Percentiles rank a stretch among this genome's conserved stretches.
These are phyloP conservation scores for Salix arbutifolia DNA, from an alignment of 345 rosid species.

Conservation along the genomic window DNA sequence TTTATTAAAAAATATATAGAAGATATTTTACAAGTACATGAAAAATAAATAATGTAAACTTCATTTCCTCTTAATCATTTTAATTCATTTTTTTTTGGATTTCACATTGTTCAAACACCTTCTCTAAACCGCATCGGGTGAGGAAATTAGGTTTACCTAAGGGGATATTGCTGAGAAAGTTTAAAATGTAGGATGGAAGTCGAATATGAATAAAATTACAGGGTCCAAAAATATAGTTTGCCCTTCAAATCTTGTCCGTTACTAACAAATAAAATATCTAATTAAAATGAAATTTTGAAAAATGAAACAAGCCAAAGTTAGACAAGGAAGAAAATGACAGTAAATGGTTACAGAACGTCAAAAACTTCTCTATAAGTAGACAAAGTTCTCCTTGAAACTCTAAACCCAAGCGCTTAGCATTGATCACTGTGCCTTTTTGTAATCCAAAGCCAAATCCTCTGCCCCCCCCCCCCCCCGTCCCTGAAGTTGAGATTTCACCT, in stretches of 20 bases:
- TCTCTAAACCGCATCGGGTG: neutral
- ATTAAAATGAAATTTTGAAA: neutral
- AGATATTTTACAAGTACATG: too few species aligned
- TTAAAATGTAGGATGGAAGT: neutral
- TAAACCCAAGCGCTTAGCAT: neutral
- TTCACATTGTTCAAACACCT: too few species aligned
- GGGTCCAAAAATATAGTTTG: neutral
- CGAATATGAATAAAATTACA: neutral
- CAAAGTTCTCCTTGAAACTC: neutral
- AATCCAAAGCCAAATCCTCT: neutral
- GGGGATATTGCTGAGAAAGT: neutral
- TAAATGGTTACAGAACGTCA: neutral
- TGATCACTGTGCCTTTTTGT: neutral
- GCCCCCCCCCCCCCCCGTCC: neutral
- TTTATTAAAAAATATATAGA: neutral
- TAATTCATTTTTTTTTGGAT: too few species aligned
- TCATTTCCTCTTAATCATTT: too few species aligned
- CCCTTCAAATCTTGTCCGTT: neutral
- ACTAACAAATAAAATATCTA: neutral
- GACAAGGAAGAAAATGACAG: neutral
- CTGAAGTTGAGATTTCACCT: neutral
- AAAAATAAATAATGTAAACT: too few species aligned
- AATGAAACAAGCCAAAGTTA: neutral
- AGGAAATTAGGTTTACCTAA: neutral
- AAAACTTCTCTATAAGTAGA: neutral